phyloP scores from a whole-genome alignment of 768 basidiomycete species.

The Boletus coccyginus region DNA sequence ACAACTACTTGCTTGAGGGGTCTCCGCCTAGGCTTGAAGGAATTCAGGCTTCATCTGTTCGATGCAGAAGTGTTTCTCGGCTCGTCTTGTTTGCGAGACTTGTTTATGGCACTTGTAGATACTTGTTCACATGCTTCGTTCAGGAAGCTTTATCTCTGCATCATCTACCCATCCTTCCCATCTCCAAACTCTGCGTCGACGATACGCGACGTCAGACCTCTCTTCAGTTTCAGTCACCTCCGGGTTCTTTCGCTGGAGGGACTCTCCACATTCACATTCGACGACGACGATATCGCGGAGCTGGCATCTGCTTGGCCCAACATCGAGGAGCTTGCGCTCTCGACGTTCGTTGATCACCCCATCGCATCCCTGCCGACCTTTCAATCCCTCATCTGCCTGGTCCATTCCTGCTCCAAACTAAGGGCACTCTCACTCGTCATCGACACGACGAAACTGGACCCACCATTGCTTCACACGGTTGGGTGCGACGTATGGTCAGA shows the following conservation, averaged over 20 bases:
- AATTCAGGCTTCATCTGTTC: conserved; percentile 23
- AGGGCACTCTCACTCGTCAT: conserved; percentile 23
- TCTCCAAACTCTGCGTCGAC: background rate
- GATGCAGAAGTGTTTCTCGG: conserved; percentile 13
- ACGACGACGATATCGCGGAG: conserved; percentile 14
- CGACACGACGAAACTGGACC: conserved; percentile 7
- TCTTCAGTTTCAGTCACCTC: conserved; percentile 14
- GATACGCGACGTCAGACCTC: conserved; percentile 12
- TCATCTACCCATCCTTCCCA: conserved; percentile 13
- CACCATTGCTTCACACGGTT: background rate
- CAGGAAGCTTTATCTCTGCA: conserved; percentile 8
- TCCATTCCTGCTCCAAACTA: conserved; percentile 12
- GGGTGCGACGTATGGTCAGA: background rate
- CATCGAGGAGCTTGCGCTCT: conserved; percentile 18
- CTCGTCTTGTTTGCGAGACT: conserved; percentile 4
- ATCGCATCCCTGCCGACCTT: conserved; percentile 20
- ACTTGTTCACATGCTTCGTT: conserved; percentile 15
- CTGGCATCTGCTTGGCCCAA: conserved; percentile 21
- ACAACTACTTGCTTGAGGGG: conserved; percentile 2
- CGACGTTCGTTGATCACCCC: conserved; percentile 14
- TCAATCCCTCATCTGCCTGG: conserved; percentile 12
- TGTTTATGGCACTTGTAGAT: conserved; percentile 8
- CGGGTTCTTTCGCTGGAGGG: conserved; percentile 17
- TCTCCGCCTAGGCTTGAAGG: conserved; percentile 11
- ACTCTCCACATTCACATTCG: conserved; percentile 10